Evolutionary conservation across 495 filamentous ascomycete species (phyloP).

Genomic region (Podospora conica): DNA sequence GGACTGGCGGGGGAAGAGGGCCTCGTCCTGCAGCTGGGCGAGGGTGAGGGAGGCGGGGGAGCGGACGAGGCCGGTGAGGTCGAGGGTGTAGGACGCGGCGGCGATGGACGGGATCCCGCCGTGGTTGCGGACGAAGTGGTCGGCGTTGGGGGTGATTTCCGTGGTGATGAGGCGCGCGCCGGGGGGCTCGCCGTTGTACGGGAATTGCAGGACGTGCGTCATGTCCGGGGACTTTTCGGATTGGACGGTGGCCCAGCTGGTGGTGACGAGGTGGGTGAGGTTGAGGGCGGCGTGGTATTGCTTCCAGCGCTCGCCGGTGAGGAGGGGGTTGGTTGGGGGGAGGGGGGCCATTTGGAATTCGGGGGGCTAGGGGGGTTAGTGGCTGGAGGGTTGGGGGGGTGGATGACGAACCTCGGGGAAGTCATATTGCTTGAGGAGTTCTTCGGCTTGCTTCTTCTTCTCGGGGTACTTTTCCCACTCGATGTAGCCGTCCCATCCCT

Average conservation of each 20-base stretch:
- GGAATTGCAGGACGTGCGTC: slow-evolving; percentile 63
- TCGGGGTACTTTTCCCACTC: slow-evolving; percentile 68
- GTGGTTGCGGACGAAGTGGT: slow-evolving; percentile 64
- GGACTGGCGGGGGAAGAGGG: slow-evolving; percentile 48
- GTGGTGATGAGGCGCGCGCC: slow-evolving; percentile 27
- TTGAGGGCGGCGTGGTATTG: slow-evolving; percentile 57
- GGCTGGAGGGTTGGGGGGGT: neutral
- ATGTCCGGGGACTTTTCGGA: slow-evolving; percentile 59
- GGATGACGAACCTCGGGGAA: slow-evolving; percentile 35
- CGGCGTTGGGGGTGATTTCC: slow-evolving; percentile 52
- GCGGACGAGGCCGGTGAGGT: slow-evolving; percentile 52
- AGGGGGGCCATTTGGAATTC: slow-evolving; percentile 56
- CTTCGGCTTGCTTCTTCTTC: slow-evolving; percentile 52
- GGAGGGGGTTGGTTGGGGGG: slow-evolving; percentile 56
- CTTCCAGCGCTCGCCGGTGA: slow-evolving; percentile 58
- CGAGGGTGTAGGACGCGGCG: slow-evolving; percentile 43
- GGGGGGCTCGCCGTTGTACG: slow-evolving; percentile 63
- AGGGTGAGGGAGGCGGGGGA: slow-evolving; percentile 48
- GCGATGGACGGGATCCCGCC: slow-evolving; percentile 58
- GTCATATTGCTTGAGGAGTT: slow-evolving; percentile 50
- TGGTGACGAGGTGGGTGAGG: slow-evolving; percentile 42
- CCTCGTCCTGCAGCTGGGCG: slow-evolving; percentile 51
- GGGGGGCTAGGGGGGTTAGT: slow-evolving; percentile 31
- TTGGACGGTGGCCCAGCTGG: slow-evolving; percentile 53
- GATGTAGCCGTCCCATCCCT: slow-evolving; percentile 42